Evolutionary conservation across 768 basidiomycete species (phyloP).

Genomic region (Tulasnella sp.): DNA sequence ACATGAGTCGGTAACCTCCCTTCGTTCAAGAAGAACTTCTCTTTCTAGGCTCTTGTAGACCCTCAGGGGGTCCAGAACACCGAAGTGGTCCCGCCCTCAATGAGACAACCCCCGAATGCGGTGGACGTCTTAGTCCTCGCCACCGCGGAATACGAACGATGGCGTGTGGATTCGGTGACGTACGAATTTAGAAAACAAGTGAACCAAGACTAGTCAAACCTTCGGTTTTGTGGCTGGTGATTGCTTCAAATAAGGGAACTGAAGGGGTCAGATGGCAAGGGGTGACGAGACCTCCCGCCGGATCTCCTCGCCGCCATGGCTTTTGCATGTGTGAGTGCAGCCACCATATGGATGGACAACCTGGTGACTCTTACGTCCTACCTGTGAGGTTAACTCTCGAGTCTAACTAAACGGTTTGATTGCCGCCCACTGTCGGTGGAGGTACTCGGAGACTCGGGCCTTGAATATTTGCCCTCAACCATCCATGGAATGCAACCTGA

Average conservation of each 20-base stretch:
- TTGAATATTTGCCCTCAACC: not conserved
- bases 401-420: not conserved
- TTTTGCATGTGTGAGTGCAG: not conserved
- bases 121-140: not conserved
- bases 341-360: not conserved
- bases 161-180: not conserved
- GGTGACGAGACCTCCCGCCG: not conserved
- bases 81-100: not conserved
- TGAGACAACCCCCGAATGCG: not conserved
- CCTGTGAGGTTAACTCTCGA: not conserved
- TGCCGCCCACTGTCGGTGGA: no score
- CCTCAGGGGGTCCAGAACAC: not conserved
- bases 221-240: not conserved
- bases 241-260: not conserved
- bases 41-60: not conserved
- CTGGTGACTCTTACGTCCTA: not conserved
- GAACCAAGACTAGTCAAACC: not conserved
- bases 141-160: not conserved
- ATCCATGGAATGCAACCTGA: not conserved
- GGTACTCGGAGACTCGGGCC: not conserved
- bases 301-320: not conserved
- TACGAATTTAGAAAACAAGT: not conserved
- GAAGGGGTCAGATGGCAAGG: not conserved
- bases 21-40: not conserved
- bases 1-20: not conserved